Evolutionary conservation across 257 asterid genomes (phyloP).

Genomic region (Ilex aquifolium): DNA sequence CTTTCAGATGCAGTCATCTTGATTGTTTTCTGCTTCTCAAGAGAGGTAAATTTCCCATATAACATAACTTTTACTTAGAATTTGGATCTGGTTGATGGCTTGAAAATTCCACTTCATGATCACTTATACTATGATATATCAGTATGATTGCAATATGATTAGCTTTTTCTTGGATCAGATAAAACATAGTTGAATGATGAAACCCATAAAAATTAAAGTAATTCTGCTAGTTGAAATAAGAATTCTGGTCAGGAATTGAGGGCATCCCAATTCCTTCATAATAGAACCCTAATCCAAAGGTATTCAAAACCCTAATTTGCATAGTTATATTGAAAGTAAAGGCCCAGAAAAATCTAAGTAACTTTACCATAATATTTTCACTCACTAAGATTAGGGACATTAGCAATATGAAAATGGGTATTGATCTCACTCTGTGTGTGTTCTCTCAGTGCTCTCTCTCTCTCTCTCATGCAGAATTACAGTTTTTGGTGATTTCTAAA

Average conservation of each 20-base stretch:
- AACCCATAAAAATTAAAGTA: neutral
- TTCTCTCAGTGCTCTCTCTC: slow-evolving; percentile 1
- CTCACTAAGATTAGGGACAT: slow-evolving; percentile 1
- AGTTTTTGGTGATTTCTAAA: slow-evolving; percentile 4
- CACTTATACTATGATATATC: too few species aligned
- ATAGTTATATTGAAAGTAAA: slow-evolving; percentile 2
- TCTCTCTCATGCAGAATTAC: neutral
- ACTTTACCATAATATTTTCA: neutral
- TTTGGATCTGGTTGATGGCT: too few species aligned
- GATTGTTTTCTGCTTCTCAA: slow-evolving; percentile 4
- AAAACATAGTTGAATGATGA: neutral
- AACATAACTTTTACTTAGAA: too few species aligned
- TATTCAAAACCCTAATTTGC: slow-evolving; percentile 28
- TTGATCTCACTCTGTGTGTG: neutral
- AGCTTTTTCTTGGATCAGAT: slow-evolving; percentile 2
- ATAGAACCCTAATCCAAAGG: slow-evolving; percentile 25
- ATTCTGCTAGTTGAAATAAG: neutral
- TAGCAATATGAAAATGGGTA: slow-evolving; percentile 13
- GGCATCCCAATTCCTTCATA: neutral
- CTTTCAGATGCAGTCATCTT: slow-evolving; percentile 32
- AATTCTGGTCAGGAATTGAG: neutral
- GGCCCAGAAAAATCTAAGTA: neutral
- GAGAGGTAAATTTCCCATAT: slow-evolving; percentile 16
- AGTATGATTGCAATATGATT: slow-evolving; percentile 2
- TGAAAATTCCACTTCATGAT: too few species aligned